Percentiles rank a stretch among this genome's conserved stretches.
Evolutionary conservation across 2,329 filamentous ascomycete species (phyloP).

Genomic region (Apiospora sp.): DNA sequence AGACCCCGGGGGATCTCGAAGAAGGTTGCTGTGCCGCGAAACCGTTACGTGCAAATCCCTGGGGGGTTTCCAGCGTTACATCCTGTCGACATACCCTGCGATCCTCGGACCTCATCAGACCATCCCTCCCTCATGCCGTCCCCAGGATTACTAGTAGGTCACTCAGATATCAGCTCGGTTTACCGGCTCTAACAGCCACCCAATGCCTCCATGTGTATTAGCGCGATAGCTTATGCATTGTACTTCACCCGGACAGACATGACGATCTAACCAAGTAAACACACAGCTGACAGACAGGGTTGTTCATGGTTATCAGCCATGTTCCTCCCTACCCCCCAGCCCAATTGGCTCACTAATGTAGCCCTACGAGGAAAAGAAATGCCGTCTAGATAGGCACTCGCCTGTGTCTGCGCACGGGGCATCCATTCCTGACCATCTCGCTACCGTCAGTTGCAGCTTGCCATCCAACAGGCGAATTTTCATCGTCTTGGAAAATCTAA

Average conservation of each 20-base stretch:
- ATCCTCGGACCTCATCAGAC: neutral
- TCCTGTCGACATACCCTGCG: neutral
- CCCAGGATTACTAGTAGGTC: neutral
- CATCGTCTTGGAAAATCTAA: neutral
- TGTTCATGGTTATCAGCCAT: neutral
- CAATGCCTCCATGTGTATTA: neutral
- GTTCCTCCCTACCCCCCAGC: neutral
- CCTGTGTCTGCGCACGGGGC: neutral
- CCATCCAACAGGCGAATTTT: neutral
- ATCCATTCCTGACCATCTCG: neutral
- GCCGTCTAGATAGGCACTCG: slow-evolving; percentile 8
- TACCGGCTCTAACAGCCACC: slow-evolving; percentile 2
- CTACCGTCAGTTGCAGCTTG: neutral
- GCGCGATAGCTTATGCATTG: neutral
- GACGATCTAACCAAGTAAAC: neutral
- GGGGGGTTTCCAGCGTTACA: neutral
- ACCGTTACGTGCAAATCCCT: neutral
- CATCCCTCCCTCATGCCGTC: neutral
- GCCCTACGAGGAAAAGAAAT: slow-evolving; percentile 16
- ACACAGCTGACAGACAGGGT: neutral
- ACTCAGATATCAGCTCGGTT: neutral
- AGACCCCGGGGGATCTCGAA: neutral
- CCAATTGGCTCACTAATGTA: neutral
- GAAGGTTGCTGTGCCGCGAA: neutral
- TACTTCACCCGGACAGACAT: neutral